Evolutionary conservation across 1,284 basidiomycete species (phyloP), one percentile per base, ranked within the genome.

Genomic region (Leucocoprinus gongylophorus): DNA sequence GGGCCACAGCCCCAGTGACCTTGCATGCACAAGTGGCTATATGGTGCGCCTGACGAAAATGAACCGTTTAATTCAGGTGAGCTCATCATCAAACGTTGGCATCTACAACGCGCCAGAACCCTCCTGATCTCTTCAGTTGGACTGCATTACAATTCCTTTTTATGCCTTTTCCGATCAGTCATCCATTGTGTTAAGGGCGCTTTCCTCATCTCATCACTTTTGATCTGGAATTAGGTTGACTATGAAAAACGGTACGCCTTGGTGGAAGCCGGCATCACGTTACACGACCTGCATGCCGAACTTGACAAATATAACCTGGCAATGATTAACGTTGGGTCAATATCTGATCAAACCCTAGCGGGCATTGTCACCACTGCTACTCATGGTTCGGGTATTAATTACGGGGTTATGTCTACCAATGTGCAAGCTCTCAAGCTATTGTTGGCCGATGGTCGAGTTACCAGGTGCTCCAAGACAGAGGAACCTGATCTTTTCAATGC

Each of bases 341-440:
- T 99, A 64, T 95, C 92, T 37, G 93, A 97, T 67, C 95, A 98
- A 69, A 94, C 94, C 2, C 78, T 99, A 57, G 95, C 81, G n/a
- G 95, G 95, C 30, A 81, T 95, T 57, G 79, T 99, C 62, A 88
- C 93, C 9, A 99, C 97, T 40, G 93, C 93, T 3, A 95, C 95
- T 0, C 95, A 99, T 71, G 95, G 95, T 46, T 86, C 89, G 2
- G 95, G 97, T 30, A 75, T 90, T 56, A 63, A 71, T 39, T 95
- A 83, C 68, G 84, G 85, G 51, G 88, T 93, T 58, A 79, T 99
- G 54, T 93, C 91, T 4, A 86, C 85, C 4, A 81, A 88, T 60
- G 91, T 95, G 37, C 76, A 81, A 53, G 81, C 85, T 5, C 71
- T 98, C 53, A 78, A 79, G 6, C 65, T 98, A 37, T 74, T 97